Conservation (phyloP, 257 asterid species). For the Solanum medicagineum region DNA sequence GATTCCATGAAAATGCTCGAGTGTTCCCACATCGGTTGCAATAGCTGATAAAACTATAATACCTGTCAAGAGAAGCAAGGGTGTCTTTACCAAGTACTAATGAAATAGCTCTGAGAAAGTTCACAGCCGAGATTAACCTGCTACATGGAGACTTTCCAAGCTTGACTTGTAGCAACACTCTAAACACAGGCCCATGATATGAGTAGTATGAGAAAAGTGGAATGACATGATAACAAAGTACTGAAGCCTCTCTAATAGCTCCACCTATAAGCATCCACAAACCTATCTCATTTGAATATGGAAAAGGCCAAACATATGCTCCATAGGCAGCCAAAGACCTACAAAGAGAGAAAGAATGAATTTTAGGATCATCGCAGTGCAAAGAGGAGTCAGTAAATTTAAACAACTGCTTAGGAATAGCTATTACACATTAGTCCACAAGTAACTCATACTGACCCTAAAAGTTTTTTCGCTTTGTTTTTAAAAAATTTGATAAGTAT, state of each 20-base stretch:
- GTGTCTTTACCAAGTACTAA: not conserved
- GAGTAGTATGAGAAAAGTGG: slow-evolving; percentile 96
- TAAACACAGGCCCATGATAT: slow-evolving; percentile 85
- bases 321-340: slow-evolving; percentile 93
- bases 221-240: slow-evolving; percentile 63
- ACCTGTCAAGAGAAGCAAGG: slow-evolving; percentile 24
- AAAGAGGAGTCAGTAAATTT: not conserved
- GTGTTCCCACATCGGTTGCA: slow-evolving; percentile 72
- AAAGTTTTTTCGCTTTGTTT: not conserved
- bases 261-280: slow-evolving; percentile 92
- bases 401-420: not conserved
- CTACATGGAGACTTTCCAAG: slow-evolving; percentile 57
- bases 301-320: slow-evolving; percentile 73
- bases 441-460: not conserved
- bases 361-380: not conserved
- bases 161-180: slow-evolving; percentile 72
- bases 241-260: slow-evolving; percentile 81
- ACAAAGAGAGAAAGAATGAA: not conserved
- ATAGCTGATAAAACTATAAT: slow-evolving; percentile 70
- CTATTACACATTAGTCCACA: not conserved
- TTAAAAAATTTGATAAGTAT: not conserved
- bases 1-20: slow-evolving; percentile 44
- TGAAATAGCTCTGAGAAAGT: not conserved
- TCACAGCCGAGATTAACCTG: slow-evolving; percentile 27
- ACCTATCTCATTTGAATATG: slow-evolving; percentile 83